Conservation (phyloP, 768 basidiomycete species). For the Mycena epipterygia region DNA sequence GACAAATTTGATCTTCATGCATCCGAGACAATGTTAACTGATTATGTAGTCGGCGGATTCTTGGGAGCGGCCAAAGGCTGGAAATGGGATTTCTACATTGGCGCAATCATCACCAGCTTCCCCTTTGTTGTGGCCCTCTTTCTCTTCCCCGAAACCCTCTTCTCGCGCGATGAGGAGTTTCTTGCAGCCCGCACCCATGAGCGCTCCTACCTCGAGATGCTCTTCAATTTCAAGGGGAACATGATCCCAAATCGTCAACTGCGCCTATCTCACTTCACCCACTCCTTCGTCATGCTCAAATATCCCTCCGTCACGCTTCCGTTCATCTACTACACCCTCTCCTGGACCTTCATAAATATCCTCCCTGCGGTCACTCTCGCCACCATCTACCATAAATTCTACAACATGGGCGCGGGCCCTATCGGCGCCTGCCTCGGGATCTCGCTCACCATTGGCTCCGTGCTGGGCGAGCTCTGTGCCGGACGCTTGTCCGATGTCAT, state of each 20-base stretch:
- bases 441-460: slow-evolving; percentile 25
- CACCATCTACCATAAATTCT: slow-evolving; percentile 21
- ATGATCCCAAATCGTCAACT: slow-evolving; percentile 19
- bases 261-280: slow-evolving; percentile 20
- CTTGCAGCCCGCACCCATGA: slow-evolving; percentile 26
- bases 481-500: slow-evolving; percentile 23
- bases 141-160: slow-evolving; percentile 30
- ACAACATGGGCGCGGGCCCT: slow-evolving; percentile 21
- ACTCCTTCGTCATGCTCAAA: slow-evolving; percentile 27
- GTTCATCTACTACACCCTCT: slow-evolving; percentile 29
- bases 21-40: not conserved
- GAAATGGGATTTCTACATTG: slow-evolving; percentile 31
- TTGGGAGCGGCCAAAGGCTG: slow-evolving; percentile 24
- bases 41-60: slow-evolving; percentile 21
- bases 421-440: slow-evolving; percentile 29
- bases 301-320: slow-evolving; percentile 25
- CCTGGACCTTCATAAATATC: slow-evolving; percentile 28
- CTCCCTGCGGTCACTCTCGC: slow-evolving; percentile 26
- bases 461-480: slow-evolving; percentile 24
- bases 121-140: slow-evolving; percentile 26
- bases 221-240: slow-evolving; percentile 28
- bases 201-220: slow-evolving; percentile 25
- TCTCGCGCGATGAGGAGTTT: slow-evolving; percentile 28
- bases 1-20: not conserved
- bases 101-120: slow-evolving; percentile 28